Evolutionary conservation across 768 basidiomycete genomes (phyloP).

Genomic region (Tulasnella sp.): DNA sequence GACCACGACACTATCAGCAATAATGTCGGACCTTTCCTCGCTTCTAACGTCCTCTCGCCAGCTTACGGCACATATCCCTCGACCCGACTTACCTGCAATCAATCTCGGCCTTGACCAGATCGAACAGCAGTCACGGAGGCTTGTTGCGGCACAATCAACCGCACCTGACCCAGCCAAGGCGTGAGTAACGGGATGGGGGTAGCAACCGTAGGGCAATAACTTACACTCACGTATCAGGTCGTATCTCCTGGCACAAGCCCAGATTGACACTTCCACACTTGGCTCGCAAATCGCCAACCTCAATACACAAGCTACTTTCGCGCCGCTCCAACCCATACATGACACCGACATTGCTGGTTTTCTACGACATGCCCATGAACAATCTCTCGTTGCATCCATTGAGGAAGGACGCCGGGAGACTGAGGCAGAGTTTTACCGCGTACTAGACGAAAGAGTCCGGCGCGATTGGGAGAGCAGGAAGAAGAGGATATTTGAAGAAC

Average conservation of each 20-base stretch:
- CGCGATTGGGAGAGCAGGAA: conserved; percentile 87
- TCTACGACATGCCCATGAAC: conserved; percentile 88
- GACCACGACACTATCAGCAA: too few relatives aligned
- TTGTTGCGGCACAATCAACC: conserved; percentile 58
- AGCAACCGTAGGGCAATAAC: conserved; percentile 8
- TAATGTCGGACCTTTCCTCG: conserved; percentile 21
- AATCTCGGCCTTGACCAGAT: conserved; percentile 89
- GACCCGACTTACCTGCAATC: conserved; percentile 76
- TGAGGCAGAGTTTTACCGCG: conserved; percentile 70
- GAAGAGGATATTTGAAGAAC: conserved; percentile 77
- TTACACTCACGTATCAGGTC: conserved; percentile 39
- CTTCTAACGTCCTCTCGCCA: conserved; percentile 29
- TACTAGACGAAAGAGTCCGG: conserved; percentile 59
- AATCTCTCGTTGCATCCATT: conserved; percentile 86
- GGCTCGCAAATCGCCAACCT: conserved; percentile 71
- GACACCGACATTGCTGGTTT: conserved; percentile 93
- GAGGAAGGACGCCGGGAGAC: conserved; percentile 81
- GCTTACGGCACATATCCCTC: conserved; percentile 63
- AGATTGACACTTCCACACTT: conserved; percentile 84
- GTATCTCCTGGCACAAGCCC: conserved; percentile 86
- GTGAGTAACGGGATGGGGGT: conserved; percentile 33
- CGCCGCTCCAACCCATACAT: conserved; percentile 81
- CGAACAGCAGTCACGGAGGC: conserved; percentile 78
- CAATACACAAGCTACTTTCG: conserved; percentile 70
- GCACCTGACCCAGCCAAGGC: conserved; percentile 55